A percentile compares a stretch with the other conserved stretches of the same genome.
Evolutionary conservation across 495 filamentous ascomycete species (phyloP).

Genomic region (Aspergillus avenaceus): DNA sequence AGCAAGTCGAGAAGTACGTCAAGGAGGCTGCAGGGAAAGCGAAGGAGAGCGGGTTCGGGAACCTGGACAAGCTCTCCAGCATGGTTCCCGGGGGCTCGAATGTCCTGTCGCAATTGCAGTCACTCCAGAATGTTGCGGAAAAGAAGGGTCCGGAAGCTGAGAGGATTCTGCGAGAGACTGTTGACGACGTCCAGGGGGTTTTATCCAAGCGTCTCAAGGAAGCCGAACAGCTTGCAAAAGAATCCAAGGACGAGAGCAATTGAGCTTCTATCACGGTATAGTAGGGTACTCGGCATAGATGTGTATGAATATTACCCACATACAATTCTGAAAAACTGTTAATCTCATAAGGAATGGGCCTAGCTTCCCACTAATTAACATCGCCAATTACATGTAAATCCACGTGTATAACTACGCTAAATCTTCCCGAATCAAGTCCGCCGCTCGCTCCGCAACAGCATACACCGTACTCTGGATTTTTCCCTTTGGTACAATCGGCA

Average conservation of each 20-base stretch:
- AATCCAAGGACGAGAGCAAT: neutral
- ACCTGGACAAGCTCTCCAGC: constrained; percentile 45
- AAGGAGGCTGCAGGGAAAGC: constrained; percentile 50
- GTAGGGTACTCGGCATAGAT: neutral
- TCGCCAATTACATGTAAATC: too few relatives aligned
- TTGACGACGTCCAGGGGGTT: constrained; percentile 45
- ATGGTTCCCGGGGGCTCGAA: constrained; percentile 51
- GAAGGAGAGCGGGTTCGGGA: constrained; percentile 36
- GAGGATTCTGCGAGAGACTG: constrained; percentile 55
- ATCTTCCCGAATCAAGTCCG: too few relatives aligned
- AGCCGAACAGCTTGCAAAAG: neutral
- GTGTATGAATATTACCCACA: neutral
- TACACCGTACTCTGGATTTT: too few relatives aligned
- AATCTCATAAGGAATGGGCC: too few relatives aligned
- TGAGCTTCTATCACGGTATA: neutral
- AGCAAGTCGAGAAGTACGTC: constrained; percentile 55
- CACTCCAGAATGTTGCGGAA: constrained; percentile 49
- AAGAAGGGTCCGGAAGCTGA: constrained; percentile 59
- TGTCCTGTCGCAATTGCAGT: constrained; percentile 51
- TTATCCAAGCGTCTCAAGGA: constrained; percentile 9
- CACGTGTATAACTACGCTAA: too few relatives aligned
- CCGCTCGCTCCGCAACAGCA: too few relatives aligned
- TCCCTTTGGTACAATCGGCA: too few relatives aligned
- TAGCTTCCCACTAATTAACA: too few relatives aligned
- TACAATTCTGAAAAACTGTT: too few relatives aligned